Evolutionary conservation across 495 filamentous ascomycete species (phyloP).

Genomic region (Stereocaulon alpinum): DNA sequence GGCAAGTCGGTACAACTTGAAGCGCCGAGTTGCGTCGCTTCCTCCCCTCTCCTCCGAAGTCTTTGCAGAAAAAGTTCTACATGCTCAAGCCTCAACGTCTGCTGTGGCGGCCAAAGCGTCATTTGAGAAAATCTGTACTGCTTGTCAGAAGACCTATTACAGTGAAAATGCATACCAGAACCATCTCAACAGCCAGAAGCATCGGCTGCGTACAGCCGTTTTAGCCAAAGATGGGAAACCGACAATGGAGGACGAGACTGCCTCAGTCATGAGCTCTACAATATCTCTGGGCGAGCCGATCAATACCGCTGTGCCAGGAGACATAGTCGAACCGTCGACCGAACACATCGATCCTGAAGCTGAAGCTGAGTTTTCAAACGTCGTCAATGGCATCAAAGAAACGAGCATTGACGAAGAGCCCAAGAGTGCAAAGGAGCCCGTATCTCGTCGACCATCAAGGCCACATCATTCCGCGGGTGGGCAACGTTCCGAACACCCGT

Average conservation of each 20-base stretch:
- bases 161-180: conserved; percentile 93
- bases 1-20: conserved; percentile 85
- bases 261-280: conserved; percentile 81
- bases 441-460: conserved; percentile 43
- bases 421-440: conserved; percentile 23
- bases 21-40: conserved; percentile 83
- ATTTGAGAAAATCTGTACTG: conserved; percentile 71
- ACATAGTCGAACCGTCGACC: neutral
- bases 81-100: conserved; percentile 71
- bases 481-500: conserved; percentile 31
- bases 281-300: conserved; percentile 83
- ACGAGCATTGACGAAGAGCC: conserved; percentile 51
- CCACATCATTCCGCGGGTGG: conserved; percentile 44
- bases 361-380: conserved; percentile 65
- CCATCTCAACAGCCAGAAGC: conserved; percentile 84
- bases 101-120: conserved; percentile 81
- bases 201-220: conserved; percentile 56
- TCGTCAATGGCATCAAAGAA: conserved; percentile 68
- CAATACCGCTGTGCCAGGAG: conserved; percentile 31
- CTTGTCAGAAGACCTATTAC: conserved; percentile 87
- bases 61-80: conserved; percentile 95
- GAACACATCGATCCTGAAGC: conserved; percentile 46
- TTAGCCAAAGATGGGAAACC: conserved; percentile 32
- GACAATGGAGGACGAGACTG: conserved; percentile 52
- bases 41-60: conserved; percentile 86